Evolutionary conservation across 768 basidiomycete genomes (phyloP).

Genomic region (Leccinellum albellum): DNA sequence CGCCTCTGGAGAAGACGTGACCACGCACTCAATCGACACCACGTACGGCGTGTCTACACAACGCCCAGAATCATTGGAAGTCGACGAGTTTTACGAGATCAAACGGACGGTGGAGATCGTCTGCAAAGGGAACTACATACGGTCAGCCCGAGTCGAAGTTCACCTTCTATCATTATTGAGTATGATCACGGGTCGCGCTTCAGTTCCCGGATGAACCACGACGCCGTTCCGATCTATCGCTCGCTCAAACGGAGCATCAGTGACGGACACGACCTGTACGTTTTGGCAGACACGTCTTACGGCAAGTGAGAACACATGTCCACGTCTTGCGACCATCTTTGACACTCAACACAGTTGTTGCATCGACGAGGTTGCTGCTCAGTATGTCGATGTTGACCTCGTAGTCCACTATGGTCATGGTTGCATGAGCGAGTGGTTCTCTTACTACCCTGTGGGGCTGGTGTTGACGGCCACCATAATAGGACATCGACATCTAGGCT

Average conservation of each 20-base stretch:
- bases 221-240: conserved; percentile 81
- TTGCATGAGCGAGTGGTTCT: conserved; percentile 83
- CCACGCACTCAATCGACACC: conserved; percentile 51
- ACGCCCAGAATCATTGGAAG: conserved; percentile 30
- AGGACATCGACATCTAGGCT: conserved; percentile 86
- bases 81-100: conserved; percentile 75
- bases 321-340: neutral
- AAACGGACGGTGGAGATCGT: conserved; percentile 62
- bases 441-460: neutral
- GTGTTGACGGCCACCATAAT: neutral
- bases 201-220: conserved; percentile 94
- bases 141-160: conserved; percentile 42
- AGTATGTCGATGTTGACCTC: conserved; percentile 88
- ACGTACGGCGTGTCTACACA: conserved; percentile 37
- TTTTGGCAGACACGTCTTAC: conserved; percentile 97
- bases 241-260: conserved; percentile 52
- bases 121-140: conserved; percentile 57
- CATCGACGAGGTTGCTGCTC: conserved; percentile 92
- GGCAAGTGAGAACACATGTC: conserved; percentile 59
- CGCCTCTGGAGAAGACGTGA: conserved; percentile 60
- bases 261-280: conserved; percentile 60
- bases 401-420: conserved; percentile 96
- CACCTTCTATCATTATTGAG: neutral
- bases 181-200: conserved; percentile 61
- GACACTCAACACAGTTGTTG: conserved; percentile 61